Conservation (phyloP, 805 yeast species). For the Ogataea henricii region DNA sequence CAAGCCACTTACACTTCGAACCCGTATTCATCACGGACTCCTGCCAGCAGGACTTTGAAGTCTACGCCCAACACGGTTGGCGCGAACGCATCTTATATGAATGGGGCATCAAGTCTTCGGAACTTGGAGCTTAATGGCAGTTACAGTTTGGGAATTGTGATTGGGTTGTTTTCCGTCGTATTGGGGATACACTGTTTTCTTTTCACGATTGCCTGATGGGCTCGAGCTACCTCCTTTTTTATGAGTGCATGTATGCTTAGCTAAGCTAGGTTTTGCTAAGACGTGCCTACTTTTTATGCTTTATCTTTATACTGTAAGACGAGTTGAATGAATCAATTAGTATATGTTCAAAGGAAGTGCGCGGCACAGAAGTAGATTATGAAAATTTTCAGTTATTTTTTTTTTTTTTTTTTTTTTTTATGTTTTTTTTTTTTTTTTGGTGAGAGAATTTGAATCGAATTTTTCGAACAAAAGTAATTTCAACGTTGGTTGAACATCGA, state of each 20-base stretch:
- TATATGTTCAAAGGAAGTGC: conserved; percentile 3
- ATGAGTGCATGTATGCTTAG: neutral
- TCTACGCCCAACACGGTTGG: conserved; percentile 4
- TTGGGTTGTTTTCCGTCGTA: conserved; percentile 15
- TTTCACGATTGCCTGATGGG: conserved; percentile 4
- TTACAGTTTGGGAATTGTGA: conserved; percentile 10
- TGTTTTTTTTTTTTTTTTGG: neutral
- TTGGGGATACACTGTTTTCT: conserved; percentile 19
- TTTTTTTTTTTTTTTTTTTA: conserved; percentile 1
- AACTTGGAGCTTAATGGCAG: conserved; percentile 5
- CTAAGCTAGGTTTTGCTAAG: neutral
- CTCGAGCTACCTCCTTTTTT: neutral
- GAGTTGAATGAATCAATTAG: neutral
- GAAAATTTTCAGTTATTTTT: conserved; percentile 1
- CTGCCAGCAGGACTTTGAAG: neutral
- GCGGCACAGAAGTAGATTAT: conserved; percentile 2
- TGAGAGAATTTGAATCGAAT: neutral
- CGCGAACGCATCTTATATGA: conserved; percentile 12
- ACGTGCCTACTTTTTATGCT: neutral
- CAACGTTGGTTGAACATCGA: neutral
- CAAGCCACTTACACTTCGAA: neutral
- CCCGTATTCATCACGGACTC: neutral
- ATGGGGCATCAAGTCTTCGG: conserved; percentile 8
- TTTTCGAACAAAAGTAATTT: neutral
- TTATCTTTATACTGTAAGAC: neutral